Evolutionary conservation across 768 basidiomycete genomes (phyloP).

Genomic region (Termitomyces sp.): DNA sequence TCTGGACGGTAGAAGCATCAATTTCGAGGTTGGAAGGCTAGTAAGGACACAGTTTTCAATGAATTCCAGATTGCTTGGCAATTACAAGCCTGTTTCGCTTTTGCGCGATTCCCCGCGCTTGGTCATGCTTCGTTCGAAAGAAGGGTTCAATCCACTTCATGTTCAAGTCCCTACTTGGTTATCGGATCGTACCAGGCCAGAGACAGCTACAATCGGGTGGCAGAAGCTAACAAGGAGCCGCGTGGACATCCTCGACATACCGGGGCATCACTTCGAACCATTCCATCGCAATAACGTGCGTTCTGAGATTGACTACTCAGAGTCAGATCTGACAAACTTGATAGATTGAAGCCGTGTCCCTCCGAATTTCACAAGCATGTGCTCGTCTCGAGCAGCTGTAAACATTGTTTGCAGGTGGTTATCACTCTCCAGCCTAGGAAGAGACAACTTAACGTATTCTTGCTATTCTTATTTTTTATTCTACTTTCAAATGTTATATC

Average conservation of each 20-base stretch:
- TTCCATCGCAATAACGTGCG: constrained; percentile 48
- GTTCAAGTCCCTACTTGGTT: constrained; percentile 48
- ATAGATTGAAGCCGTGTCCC: neutral
- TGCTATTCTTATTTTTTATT: neutral
- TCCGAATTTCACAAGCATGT: neutral
- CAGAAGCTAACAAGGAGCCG: constrained; percentile 28
- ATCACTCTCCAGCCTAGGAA: no score
- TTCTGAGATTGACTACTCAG: neutral
- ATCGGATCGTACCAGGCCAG: constrained; percentile 32
- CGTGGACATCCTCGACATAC: constrained; percentile 46
- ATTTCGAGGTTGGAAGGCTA: constrained; percentile 26
- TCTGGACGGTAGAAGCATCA: constrained; percentile 20
- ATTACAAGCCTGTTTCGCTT: constrained; percentile 33
- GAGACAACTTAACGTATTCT: neutral
- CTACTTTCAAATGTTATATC: neutral
- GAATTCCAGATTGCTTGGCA: constrained; percentile 39
- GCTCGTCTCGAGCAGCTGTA: neutral
- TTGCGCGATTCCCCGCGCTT: constrained; percentile 26
- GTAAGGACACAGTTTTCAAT: constrained; percentile 43
- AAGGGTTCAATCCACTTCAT: constrained; percentile 32
- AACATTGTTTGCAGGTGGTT: neutral
- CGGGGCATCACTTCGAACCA: constrained; percentile 61
- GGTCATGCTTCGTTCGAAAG: constrained; percentile 47
- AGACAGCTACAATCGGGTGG: constrained; percentile 38
- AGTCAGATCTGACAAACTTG: neutral